Evolutionary conservation across 2,329 filamentous ascomycete genomes (phyloP).

Genomic region (Colletotrichum musicola): DNA sequence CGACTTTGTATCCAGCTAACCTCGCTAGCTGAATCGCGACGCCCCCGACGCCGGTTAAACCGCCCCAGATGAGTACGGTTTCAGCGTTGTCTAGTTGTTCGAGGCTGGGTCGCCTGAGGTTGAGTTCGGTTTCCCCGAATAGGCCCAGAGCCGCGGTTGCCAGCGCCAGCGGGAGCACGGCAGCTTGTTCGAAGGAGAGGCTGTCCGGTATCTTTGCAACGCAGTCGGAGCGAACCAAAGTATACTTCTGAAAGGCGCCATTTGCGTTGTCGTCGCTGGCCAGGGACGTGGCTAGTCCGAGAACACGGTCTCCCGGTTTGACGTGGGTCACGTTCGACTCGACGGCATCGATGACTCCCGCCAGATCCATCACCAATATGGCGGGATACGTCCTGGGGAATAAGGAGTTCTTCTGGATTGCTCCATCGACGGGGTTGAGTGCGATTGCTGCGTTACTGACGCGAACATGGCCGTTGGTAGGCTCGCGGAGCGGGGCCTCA

Average conservation of each 20-base stretch:
- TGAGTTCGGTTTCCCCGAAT: neutral
- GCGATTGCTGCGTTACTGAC: neutral
- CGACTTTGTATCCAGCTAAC: neutral
- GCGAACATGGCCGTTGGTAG: neutral
- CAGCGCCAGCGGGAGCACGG: neutral
- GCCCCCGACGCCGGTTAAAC: neutral
- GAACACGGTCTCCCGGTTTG: neutral
- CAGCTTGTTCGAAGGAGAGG: conserved; percentile 2
- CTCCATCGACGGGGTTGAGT: neutral
- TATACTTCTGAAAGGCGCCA: conserved; percentile 10
- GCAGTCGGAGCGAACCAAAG: neutral
- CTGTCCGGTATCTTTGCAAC: neutral
- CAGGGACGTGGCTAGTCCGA: neutral
- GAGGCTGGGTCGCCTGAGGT: neutral
- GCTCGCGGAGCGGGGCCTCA: neutral
- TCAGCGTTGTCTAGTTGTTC: neutral
- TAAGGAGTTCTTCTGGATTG: neutral
- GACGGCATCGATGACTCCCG: neutral
- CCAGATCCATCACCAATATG: neutral
- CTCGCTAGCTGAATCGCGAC: neutral
- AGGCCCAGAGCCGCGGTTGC: conserved; percentile 5
- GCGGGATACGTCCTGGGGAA: conserved; percentile 3
- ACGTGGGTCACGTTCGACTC: neutral
- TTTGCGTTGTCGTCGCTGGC: neutral
- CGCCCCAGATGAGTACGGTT: neutral